Conservation (phyloP, 352 stramenopile genomes). For the Paralagenidium karlingii region DNA sequence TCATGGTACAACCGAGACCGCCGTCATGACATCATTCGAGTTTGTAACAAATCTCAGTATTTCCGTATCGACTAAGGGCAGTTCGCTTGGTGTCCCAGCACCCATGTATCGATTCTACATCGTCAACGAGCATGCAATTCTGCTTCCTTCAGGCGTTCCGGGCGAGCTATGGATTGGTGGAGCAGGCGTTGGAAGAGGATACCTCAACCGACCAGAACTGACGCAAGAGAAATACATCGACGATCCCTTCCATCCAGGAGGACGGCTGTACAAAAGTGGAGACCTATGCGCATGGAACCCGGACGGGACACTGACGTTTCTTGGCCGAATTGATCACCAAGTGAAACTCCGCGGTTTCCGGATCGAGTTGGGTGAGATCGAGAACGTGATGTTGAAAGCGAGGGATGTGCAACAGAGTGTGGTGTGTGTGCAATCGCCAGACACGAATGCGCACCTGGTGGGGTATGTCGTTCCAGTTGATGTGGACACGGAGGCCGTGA, state of each 20-base stretch:
- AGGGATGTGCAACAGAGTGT: constrained; percentile 22
- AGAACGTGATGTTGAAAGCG: constrained; percentile 33
- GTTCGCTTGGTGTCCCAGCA: too few species aligned
- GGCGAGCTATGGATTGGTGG: constrained; percentile 66
- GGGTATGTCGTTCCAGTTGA: constrained; percentile 41
- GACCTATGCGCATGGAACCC: constrained; percentile 52
- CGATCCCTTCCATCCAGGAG: too few species aligned
- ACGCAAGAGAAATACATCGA: constrained; percentile 13
- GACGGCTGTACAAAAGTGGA: constrained; percentile 61
- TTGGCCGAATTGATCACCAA: constrained; percentile 56
- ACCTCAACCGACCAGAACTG: constrained; percentile 35
- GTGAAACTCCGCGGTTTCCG: constrained; percentile 75
- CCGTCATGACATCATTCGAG: too few species aligned
- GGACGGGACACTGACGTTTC: constrained; percentile 36
- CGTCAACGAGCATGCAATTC: too few species aligned
- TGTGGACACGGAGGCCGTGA: too few species aligned
- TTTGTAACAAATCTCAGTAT: too few species aligned
- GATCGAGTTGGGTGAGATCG: constrained; percentile 71
- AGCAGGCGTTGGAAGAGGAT: constrained; percentile 40
- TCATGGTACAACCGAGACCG: too few species aligned
- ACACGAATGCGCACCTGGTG: constrained; percentile 14
- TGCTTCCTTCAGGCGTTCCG: too few species aligned
- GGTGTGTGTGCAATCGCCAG: constrained; percentile 25
- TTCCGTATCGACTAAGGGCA: too few species aligned
- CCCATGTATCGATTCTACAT: too few species aligned